A percentile compares a stretch with the other conserved stretches of the same genome.
Conservation (phyloP, 805 yeast species). For the Myxozyma sirexii region DNA sequence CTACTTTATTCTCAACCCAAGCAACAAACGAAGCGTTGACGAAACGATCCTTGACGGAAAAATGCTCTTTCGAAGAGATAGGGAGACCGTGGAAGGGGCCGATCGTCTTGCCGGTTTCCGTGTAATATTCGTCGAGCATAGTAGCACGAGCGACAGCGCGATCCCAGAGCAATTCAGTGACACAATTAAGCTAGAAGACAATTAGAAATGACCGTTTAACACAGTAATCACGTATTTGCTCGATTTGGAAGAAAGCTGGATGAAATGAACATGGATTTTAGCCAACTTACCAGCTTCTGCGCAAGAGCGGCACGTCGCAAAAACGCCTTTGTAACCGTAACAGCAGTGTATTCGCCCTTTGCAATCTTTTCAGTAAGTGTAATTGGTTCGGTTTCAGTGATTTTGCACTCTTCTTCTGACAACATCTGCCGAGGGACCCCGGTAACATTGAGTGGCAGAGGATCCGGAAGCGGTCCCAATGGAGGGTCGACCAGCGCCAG, state of each 20-base stretch:
- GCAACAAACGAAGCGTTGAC: slow-evolving; percentile 66
- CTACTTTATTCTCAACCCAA: slow-evolving; percentile 51
- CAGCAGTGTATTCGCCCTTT: slow-evolving; percentile 47
- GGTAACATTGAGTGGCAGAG: slow-evolving; percentile 30
- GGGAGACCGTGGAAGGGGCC: slow-evolving; percentile 77
- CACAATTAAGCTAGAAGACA: slow-evolving; percentile 44
- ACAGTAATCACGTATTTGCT: too few species aligned
- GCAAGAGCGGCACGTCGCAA: slow-evolving; percentile 54
- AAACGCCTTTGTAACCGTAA: slow-evolving; percentile 51
- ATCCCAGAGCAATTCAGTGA: slow-evolving; percentile 51
- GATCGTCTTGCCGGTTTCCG: slow-evolving; percentile 53
- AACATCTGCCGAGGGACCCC: slow-evolving; percentile 43
- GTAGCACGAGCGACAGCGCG: slow-evolving; percentile 53
- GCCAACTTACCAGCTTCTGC: slow-evolving; percentile 48
- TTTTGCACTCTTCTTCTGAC: slow-evolving; percentile 46
- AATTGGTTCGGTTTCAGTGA: slow-evolving; percentile 48
- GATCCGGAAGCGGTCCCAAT: slow-evolving; percentile 32
- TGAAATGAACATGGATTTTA: too few species aligned
- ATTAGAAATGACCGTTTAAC: background rate
- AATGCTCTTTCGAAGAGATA: slow-evolving; percentile 67
- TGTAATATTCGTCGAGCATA: slow-evolving; percentile 53
- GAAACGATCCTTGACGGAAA: slow-evolving; percentile 54
- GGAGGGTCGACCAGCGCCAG: slow-evolving; percentile 35
- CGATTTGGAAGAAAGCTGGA: too few species aligned
- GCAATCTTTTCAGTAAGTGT: slow-evolving; percentile 45